Evolutionary conservation across 768 basidiomycete genomes (phyloP).

Genomic region (Suillus cothurnatus): DNA sequence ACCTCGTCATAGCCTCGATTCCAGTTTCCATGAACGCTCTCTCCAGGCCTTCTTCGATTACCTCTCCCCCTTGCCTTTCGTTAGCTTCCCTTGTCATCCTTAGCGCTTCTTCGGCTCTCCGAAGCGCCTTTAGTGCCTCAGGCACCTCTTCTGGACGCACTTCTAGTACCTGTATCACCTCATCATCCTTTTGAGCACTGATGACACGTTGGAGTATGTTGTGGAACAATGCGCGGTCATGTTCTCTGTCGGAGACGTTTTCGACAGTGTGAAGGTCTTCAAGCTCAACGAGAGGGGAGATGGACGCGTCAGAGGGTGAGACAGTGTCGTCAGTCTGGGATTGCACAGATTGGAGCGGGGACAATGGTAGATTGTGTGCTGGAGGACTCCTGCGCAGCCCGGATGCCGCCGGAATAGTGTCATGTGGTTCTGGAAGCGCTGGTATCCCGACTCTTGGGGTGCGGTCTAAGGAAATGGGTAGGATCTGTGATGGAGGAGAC

Average conservation of each 20-base stretch:
- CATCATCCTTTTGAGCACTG: background rate
- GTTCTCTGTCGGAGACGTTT: background rate
- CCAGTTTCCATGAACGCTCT: slow-evolving; percentile 72
- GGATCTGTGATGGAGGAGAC: background rate
- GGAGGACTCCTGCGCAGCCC: background rate
- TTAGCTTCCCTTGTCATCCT: background rate
- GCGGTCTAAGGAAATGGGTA: background rate
- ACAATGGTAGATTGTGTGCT: background rate
- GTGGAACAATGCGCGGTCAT: background rate
- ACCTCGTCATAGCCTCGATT: slow-evolving; percentile 67
- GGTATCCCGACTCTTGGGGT: background rate
- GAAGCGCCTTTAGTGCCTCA: background rate
- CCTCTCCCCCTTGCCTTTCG: background rate
- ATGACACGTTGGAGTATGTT: background rate
- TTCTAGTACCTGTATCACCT: background rate
- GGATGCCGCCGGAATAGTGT: background rate
- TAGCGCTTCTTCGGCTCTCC: background rate
- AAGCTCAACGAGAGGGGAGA: slow-evolving; percentile 1
- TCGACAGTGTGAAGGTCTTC: background rate
- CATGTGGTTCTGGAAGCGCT: background rate
- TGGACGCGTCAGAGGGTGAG: background rate
- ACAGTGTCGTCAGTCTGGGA: background rate
- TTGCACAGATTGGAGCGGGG: background rate
- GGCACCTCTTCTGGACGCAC: background rate
- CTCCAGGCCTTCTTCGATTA: slow-evolving; percentile 32